phyloP scores from a whole-genome alignment of 768 basidiomycete genomes.

The Infundibulicybe gibba region DNA sequence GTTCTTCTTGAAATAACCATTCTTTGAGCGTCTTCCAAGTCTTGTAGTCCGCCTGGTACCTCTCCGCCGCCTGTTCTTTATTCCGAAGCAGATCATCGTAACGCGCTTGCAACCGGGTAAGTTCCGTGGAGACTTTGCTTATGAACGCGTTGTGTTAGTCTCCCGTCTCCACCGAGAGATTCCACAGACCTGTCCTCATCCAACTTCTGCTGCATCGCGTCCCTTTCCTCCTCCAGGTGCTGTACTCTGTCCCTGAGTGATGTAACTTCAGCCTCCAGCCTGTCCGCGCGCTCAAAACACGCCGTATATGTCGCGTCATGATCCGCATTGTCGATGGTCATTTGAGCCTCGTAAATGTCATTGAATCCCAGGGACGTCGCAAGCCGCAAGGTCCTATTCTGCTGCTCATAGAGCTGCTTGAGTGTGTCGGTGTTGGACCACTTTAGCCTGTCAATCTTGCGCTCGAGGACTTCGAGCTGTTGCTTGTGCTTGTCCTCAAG shows the following conservation, averaged over 20 bases:
- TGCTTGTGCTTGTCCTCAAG: conserved; percentile 29
- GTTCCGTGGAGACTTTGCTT: conserved; percentile 16
- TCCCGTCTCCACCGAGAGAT: neutral
- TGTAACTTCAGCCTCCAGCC: conserved; percentile 15
- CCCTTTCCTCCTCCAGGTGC: conserved; percentile 19
- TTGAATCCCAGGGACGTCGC: conserved; percentile 41
- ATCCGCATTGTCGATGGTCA: conserved; percentile 32
- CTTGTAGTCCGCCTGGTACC: conserved; percentile 50
- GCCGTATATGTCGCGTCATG: conserved; percentile 28
- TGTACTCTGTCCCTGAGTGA: conserved; percentile 13
- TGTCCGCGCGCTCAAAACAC: conserved; percentile 28
- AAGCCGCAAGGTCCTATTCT: conserved; percentile 31
- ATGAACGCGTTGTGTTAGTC: neutral
- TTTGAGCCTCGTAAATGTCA: conserved; percentile 38
- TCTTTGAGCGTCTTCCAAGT: conserved; percentile 44
- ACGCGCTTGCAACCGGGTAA: conserved; percentile 30
- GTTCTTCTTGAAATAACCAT: conserved; percentile 36
- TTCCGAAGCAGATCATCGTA: conserved; percentile 42
- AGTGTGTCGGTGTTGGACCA: conserved; percentile 28
- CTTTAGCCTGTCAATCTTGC: conserved; percentile 26
- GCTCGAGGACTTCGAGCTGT: conserved; percentile 24
- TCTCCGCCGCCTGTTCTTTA: conserved; percentile 40
- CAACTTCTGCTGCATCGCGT: neutral
- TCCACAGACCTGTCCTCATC: conserved; percentile 7
- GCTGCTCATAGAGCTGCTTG: conserved; percentile 33